Evolutionary conservation across 495 filamentous ascomycete genomes (phyloP), one percentile per base, ranked within the genome.

Genomic region (Neurospora discreta): DNA sequence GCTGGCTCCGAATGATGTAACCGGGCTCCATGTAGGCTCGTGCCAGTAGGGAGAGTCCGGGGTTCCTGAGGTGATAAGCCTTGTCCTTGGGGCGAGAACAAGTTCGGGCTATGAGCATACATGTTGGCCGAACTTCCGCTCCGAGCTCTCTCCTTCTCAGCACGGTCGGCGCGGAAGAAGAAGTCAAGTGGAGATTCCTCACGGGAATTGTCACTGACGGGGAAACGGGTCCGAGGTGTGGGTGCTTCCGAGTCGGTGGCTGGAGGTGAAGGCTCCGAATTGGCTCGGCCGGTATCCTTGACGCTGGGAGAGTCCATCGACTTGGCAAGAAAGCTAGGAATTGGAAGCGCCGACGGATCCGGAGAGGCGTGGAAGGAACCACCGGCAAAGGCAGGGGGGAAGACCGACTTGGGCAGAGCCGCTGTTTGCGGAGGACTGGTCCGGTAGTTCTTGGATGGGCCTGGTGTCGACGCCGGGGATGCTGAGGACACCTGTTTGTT

Each of bases 361-460:
- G 95, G 95, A 3, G 95, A 99, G 13, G 93, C 91, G 78, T 98
- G 95, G 80, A 99, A 99, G 0, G 93, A 96, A 18, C 94, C 92
- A 18, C 95, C 95, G 16, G 95, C 95, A 80, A 97, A 99, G 72
- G 92, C 86, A 72, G 87, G 78, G 58, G 84, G 86, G 20, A 87
- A 82, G 10, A 75, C 72, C 16, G 81, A 74, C 70, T 82, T 82
- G 16, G 78, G 68, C 26, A 65, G 52, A 30, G 65, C 46, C 13
- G 76, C 75, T 16, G 76, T 74, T 26, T 80, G 75, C 15, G 82
- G 82, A 26, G 84, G 83, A 3, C 83, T 86, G 40, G 71, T 78
- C n/a, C 80, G 78, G 36, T 80, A 82, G 7, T 77, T 76, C 39
- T 76, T 81, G 39, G 75, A 70, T 18, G 77, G 78, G 7, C 73